Evolutionary conservation across 176 grass and related monocot species (phyloP), one percentile per base, ranked within the genome.

Genomic region (Tuctoria greenei): DNA sequence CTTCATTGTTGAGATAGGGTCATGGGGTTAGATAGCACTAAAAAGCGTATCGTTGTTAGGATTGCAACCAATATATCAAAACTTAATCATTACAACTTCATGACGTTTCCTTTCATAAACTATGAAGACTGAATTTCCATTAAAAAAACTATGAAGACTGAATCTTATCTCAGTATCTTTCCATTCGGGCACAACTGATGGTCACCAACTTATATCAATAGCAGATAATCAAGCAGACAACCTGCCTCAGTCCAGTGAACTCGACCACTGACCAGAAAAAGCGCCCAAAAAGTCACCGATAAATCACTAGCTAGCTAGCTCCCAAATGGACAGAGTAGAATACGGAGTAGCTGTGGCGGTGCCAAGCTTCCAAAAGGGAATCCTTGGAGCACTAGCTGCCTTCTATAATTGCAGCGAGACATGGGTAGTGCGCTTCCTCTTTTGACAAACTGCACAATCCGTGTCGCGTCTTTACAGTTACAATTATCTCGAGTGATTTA

Each of bases 201-300:
- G 79, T 64, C 62, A 70, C 34, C 38, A 77, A 41, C 73, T 71
- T 54, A 20, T 20, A 20, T 18, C 18, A 77, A 34, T 24, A 62
- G 35, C 56, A 45, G 77, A 64, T 68, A 51, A 51, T 51, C 17
- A 51, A 20, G 47, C 25, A 64, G 23, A 20, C 25, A 78, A 72
- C 67, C 49, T 84, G 49, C 67, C 57, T 57, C 66, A 64, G 82
- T 71, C 58, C 38, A 37, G 50, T 84, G 35, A 71, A 21, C 46
- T 78, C 25, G 25, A 5, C 13, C 82, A 78, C 82, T 43, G 4
- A 56, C n/a, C n/a, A n/a, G n/a, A 23, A 45, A 64, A 61, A 67
- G 62, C 40, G 39, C 14, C 35, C 71, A 31, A 31, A 14, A 55
- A 78, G n/a, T 8, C n/a, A 15, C 9, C 0, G 20, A n/a, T n/a